Evolutionary conservation across 2,329 filamentous ascomycete genomes (phyloP), one percentile per base, ranked within the genome.

Genomic region (Alternaria ventricosa): DNA sequence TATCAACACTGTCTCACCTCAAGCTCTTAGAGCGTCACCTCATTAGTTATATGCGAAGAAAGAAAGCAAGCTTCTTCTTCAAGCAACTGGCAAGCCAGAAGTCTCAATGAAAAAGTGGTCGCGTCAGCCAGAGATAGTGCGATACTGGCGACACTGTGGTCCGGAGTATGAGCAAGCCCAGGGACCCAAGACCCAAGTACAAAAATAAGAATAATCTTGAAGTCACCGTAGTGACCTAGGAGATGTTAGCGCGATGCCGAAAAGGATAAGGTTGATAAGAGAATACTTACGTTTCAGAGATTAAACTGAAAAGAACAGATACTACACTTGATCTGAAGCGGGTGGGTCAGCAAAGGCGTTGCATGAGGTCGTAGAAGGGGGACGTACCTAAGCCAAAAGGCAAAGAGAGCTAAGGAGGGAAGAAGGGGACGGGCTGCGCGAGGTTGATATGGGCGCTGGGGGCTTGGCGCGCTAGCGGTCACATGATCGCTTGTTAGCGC

Each of bases 241-340:
- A 10, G 5, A 1, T 1, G 8, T 47, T 47, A 47, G 45, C 45
- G 23, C 22, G 45, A 25, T 10, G 15, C 33, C 15, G 15, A 36
- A 36, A 36, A n/a, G 33, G 15, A 15, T 36, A 36, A 36, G 10
- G 15, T 15, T 0, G 1, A 13, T 3, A 22, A 15, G 12, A 18
- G 22, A 11, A 9, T 3, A 5, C 45, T n/a, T 47, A 47, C 45
- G 36, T 41, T 41, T 47, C 45, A 51, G 47, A 27, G 47, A 51
- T 51, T 51, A 51, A 51, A 51, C 47, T 51, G 25, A 51, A 51
- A 33, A 51, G 47, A 51, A 51, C 47, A 51, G 47, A 51, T 51
- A 51, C 47, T 51, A 51, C 47, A 51, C 47, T 51, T 51, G 47
- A 51, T 51, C 47, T 41, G 36, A 3, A 11, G 36, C 5, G 36